phyloP scores from a whole-genome alignment of 768 basidiomycete genomes.

The Xerocomus brunneocitrinus region DNA sequence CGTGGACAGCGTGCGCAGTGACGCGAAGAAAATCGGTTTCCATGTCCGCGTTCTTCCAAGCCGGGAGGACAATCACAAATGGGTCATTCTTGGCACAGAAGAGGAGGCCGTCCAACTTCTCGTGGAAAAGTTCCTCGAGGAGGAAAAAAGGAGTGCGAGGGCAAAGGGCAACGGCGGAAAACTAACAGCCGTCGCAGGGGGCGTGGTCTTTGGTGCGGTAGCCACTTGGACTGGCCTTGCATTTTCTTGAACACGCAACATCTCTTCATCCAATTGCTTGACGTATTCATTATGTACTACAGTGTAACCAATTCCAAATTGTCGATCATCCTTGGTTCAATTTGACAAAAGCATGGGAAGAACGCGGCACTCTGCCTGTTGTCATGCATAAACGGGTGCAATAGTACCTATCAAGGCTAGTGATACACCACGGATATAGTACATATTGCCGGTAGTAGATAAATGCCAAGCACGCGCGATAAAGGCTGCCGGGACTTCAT shows the following conservation, averaged over 20 bases:
- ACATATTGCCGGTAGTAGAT: neutral
- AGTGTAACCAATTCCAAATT: neutral
- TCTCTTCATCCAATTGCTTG: neutral
- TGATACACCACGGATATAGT: neutral
- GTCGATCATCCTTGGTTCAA: neutral
- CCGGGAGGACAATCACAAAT: slow-evolving; percentile 31
- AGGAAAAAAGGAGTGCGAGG: slow-evolving; percentile 22
- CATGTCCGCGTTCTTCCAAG: slow-evolving; percentile 37
- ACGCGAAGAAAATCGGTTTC: slow-evolving; percentile 43
- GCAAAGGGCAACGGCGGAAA: slow-evolving; percentile 18
- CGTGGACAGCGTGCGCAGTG: slow-evolving; percentile 35
- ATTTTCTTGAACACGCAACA: slow-evolving; percentile 34
- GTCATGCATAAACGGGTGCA: neutral
- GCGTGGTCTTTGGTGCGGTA: slow-evolving; percentile 57
- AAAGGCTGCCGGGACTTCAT: neutral
- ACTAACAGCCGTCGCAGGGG: slow-evolving; percentile 48
- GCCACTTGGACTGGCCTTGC: slow-evolving; percentile 59
- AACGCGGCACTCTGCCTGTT: neutral
- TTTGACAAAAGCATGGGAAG: neutral
- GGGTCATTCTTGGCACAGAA: slow-evolving; percentile 53
- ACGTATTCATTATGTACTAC: neutral
- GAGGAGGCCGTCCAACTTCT: slow-evolving; percentile 40
- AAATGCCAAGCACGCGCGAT: neutral
- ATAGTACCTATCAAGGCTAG: slow-evolving; percentile 1
- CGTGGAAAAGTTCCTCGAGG: slow-evolving; percentile 25